Base-by-base conservation (phyloP, 2,329 filamentous ascomycete genomes). In the Aspergillus sp. region DNA sequence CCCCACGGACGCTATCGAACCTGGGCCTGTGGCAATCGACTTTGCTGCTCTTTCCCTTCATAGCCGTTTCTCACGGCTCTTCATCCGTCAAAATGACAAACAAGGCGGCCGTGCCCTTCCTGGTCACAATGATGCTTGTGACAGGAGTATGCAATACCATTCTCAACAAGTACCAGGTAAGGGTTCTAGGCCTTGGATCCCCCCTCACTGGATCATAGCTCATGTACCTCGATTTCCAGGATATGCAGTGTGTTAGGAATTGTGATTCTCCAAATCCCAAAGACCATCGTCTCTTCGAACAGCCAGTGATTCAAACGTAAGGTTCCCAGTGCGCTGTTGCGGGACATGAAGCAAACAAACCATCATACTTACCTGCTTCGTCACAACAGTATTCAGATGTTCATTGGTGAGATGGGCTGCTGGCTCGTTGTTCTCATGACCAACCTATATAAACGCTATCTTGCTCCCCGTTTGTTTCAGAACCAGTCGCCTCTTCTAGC, bases 71-170 rank as follows among this genome's bases (percentile, higher is more conserved):
- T 11, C 8, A 17, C 19, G 19, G 4, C 19, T 22, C 24, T n/a
- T 12, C 19, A 22, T 19, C 48, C 58, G 49, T 37, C 62, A 73
- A 49, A 65, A 96, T 96, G 90, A 83, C 89, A 66, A 82, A 84
- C 64, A 86, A 85, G 73, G 84, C 85, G 39, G 73, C 91, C 55
- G 85, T 98, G 59, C 92, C 92, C 39, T 84, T 97, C 70, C 82
- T 98, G 62, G 91, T 98, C 75, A 89, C 83, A 68, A 96, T 97
- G 91, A 98, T 98, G 93, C 82, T 98, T 71, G 79, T 96, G 72
- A 97, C 93, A 22, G 93, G 93, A 62, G 92, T 96, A 61, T 96
- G 92, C 82, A 99, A 99, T 75, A 99, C 95, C 2, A 85, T 99
- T 61, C 82, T 99, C 69, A 97, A 93, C 66, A 99, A 99, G 73